Evolutionary conservation across 1,284 basidiomycete species (phyloP).

Genomic region (Cryptococcus hybrid): DNA sequence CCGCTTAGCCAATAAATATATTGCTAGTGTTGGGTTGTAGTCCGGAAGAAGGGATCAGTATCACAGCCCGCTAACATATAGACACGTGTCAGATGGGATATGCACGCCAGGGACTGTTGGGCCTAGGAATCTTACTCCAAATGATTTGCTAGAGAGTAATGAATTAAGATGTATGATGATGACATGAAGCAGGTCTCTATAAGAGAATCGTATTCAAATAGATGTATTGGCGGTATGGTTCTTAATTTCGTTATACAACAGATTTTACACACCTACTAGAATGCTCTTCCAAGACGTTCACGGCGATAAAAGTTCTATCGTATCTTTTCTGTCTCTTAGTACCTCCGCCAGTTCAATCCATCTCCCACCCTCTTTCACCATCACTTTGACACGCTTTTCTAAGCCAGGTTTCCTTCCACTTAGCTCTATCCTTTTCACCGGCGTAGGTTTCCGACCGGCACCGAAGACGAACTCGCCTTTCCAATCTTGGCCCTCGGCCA

Average conservation of each 20-base stretch:
- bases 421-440: constrained; percentile 38
- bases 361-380: constrained; percentile 35
- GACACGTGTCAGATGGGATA: too few relatives aligned
- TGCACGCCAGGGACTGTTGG: too few relatives aligned
- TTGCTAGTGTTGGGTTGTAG: too few relatives aligned
- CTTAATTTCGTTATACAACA: neutral
- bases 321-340: constrained; percentile 20
- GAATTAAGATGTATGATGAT: neutral
- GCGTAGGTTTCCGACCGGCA: constrained; percentile 25
- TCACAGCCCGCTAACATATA: too few relatives aligned
- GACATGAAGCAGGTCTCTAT: neutral
- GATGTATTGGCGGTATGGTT: neutral
- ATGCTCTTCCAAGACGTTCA: neutral
- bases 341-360: constrained; percentile 30
- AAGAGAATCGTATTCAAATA: too few relatives aligned
- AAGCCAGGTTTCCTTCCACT: constrained; percentile 7
- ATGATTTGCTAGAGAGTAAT: too few relatives aligned
- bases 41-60: too few relatives aligned
- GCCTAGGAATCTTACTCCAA: too few relatives aligned
- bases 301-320: constrained; percentile 6
- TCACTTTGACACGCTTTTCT: constrained; percentile 27
- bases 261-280: neutral
- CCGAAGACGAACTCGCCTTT: constrained; percentile 47
- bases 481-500: constrained; percentile 40
- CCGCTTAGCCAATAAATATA: too few relatives aligned